Percentiles rank a stretch among this genome's conserved stretches.
Evolutionary conservation across 805 yeast genomes (phyloP).

Genomic region (Lipomyces starkeyi): DNA sequence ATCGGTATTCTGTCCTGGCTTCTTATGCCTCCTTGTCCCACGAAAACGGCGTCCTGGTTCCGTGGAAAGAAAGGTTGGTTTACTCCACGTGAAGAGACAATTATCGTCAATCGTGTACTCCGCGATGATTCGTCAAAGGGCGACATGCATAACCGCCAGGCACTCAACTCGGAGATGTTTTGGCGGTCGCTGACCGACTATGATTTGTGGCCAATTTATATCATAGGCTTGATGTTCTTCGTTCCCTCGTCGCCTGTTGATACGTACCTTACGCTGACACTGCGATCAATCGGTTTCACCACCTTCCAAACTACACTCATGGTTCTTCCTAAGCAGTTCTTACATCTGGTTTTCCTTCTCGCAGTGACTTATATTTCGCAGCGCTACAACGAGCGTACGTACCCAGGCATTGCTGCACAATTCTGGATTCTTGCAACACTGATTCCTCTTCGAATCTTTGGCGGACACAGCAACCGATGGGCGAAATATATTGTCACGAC

Average conservation of each 20-base stretch:
- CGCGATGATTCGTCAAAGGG: constrained; percentile 71
- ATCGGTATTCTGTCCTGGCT: constrained; percentile 58
- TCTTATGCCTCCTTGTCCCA: constrained; percentile 62
- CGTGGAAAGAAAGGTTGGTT: constrained; percentile 61
- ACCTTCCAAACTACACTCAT: constrained; percentile 60
- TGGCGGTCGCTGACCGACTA: constrained; percentile 54
- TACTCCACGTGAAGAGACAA: constrained; percentile 60
- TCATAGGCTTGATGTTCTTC: constrained; percentile 54
- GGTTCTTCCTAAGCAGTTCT: constrained; percentile 55
- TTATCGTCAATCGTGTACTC: constrained; percentile 63
- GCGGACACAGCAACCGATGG: constrained; percentile 33
- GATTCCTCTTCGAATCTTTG: constrained; percentile 41
- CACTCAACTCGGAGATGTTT: constrained; percentile 53
- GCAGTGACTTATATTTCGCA: constrained; percentile 29
- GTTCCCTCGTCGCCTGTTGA: constrained; percentile 49
- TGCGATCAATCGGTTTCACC: constrained; percentile 58
- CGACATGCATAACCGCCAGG: constrained; percentile 66
- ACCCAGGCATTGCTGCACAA: constrained; percentile 25
- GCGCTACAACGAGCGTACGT: constrained; percentile 22
- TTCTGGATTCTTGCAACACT: constrained; percentile 27
- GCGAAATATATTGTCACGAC: constrained; percentile 34
- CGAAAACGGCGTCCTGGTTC: constrained; percentile 58
- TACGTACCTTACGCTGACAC: constrained; percentile 56
- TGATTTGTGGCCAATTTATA: constrained; percentile 63
- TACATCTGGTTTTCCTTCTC: constrained; percentile 40